phyloP scores from a whole-genome alignment of 106 monocot genomes.

The Dioscorea dumetorum region DNA sequence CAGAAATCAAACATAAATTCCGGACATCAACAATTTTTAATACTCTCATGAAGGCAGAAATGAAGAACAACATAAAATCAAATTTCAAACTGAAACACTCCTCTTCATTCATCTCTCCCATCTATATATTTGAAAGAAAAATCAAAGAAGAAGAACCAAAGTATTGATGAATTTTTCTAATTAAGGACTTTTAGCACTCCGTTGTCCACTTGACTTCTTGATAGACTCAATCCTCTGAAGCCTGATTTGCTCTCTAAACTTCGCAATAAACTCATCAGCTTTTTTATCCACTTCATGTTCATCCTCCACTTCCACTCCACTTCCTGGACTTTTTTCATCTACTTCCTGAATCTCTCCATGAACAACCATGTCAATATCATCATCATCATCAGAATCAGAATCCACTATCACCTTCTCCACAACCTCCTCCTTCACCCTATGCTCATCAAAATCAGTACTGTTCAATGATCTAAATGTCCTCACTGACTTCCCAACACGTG shows the following conservation, averaged over 20 bases:
- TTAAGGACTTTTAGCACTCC: constrained; percentile 12
- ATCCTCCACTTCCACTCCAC: constrained; percentile 17
- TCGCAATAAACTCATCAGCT: constrained; percentile 97
- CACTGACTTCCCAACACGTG: constrained; percentile 23
- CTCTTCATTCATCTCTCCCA: too few species aligned
- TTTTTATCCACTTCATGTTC: constrained; percentile 92
- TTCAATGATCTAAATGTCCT: constrained; percentile 26
- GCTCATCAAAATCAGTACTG: background rate
- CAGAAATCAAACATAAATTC: too few species aligned
- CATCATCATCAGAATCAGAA: constrained; percentile 24
- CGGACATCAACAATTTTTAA: too few species aligned
- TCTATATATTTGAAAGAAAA: too few species aligned
- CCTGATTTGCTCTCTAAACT: constrained; percentile 94
- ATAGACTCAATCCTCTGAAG: constrained; percentile 88
- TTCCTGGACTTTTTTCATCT: constrained; percentile 1
- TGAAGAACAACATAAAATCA: too few species aligned
- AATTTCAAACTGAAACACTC: too few species aligned
- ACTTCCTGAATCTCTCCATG: background rate
- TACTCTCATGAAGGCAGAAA: too few species aligned
- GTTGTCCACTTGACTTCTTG: constrained; percentile 56
- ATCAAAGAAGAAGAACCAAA: too few species aligned
- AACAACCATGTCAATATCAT: constrained; percentile 2
- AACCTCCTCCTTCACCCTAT: constrained; percentile 11
- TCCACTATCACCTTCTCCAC: constrained; percentile 34
- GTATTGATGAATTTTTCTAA: background rate